These are phyloP conservation scores for Magnaporthiopsis rhizophila DNA, from an alignment of 2,329 filamentous ascomycete species.

Conservation along the genomic window DNA sequence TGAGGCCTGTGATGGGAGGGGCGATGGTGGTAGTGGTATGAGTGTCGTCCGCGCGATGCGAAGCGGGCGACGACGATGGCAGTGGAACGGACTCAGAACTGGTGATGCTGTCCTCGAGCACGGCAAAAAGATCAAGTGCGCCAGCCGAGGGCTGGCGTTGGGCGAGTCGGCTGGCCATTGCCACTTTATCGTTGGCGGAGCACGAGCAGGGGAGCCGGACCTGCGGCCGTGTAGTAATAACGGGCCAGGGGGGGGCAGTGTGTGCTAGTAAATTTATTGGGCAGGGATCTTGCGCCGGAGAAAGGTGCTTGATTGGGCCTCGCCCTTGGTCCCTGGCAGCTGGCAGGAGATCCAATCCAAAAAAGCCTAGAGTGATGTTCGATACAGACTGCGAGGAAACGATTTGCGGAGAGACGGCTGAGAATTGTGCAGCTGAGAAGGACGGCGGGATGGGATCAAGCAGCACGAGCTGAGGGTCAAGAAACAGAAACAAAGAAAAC, in stretches of 20 bases:
- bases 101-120: background rate
- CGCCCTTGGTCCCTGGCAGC: background rate
- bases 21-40: background rate
- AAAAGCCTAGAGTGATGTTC: constrained; percentile 2
- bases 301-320: background rate
- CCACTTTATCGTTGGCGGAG: background rate
- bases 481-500: no score
- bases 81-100: background rate
- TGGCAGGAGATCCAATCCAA: background rate
- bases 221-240: background rate
- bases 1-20: background rate
- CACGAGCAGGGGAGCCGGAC: background rate
- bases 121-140: background rate
- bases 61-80: no score
- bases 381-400: constrained; percentile 2
- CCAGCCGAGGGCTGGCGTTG: background rate
- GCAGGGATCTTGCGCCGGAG: background rate
- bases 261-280: background rate
- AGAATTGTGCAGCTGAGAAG: background rate
- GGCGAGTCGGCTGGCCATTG: constrained; percentile 1
- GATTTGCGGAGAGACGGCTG: background rate
- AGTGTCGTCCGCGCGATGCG: background rate
- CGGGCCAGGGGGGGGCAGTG: no score
- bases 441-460: background rate
- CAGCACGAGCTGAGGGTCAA: no score